Conservation (phyloP, 495 filamentous ascomycete genomes). For the Margaritispora aquatica region DNA sequence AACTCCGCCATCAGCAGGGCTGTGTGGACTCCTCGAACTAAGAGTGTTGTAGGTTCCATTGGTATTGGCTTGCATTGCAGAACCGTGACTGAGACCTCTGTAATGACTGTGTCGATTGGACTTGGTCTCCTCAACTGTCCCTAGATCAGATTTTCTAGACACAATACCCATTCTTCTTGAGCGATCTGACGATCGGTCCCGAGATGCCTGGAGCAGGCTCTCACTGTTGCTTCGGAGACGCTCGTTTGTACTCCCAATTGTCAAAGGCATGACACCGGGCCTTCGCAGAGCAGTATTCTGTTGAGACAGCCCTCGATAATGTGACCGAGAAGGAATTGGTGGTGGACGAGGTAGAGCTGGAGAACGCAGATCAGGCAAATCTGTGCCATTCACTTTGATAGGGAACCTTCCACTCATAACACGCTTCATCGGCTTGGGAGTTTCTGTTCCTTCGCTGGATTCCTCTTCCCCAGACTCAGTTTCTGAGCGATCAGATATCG, state of each 20-base stretch:
- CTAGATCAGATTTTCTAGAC: slow-evolving; percentile 66
- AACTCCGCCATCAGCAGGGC: slow-evolving; percentile 48
- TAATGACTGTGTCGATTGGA: slow-evolving; percentile 73
- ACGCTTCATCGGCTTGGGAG: slow-evolving; percentile 68
- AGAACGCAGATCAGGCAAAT: slow-evolving; percentile 52
- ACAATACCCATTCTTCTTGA: slow-evolving; percentile 80
- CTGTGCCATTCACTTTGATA: slow-evolving; percentile 63
- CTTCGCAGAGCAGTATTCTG: slow-evolving; percentile 57
- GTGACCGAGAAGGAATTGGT: slow-evolving; percentile 67
- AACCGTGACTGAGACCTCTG: slow-evolving; percentile 75
- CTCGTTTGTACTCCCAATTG: slow-evolving; percentile 62
- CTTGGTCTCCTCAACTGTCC: slow-evolving; percentile 66
- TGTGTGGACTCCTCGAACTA: slow-evolving; percentile 46
- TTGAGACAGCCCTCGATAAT: slow-evolving; percentile 72
- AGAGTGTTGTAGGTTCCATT: slow-evolving; percentile 33
- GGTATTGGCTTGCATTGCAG: slow-evolving; percentile 53
- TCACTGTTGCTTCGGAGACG: slow-evolving; percentile 88
- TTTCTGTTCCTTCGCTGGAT: slow-evolving; percentile 61
- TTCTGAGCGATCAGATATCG: slow-evolving; percentile 46
- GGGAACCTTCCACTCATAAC: slow-evolving; percentile 76
- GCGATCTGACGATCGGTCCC: slow-evolving; percentile 40
- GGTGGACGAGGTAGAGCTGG: slow-evolving; percentile 62
- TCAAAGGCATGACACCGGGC: slow-evolving; percentile 63
- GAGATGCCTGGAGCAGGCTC: slow-evolving; percentile 48
- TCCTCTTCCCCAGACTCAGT: slow-evolving; percentile 59